Evolutionary conservation across 2,329 filamentous ascomycete genomes (phyloP), one percentile per base, ranked within the genome.

Genomic region (Pseudogymnoascus sp.): DNA sequence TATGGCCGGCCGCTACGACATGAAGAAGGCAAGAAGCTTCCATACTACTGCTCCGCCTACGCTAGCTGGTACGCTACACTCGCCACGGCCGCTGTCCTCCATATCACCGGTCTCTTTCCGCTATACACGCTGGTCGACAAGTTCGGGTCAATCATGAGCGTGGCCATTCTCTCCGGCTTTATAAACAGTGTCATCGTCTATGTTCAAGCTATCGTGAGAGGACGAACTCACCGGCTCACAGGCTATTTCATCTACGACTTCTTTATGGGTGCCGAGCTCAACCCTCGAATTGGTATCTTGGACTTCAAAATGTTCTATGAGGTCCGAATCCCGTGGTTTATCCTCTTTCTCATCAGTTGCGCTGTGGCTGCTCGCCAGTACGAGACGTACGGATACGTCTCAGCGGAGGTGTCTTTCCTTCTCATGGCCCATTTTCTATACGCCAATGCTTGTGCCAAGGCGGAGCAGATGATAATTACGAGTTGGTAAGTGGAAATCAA

Each of bases 281-380:
- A 95, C 77, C 90, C 90, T 4, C 83, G 90, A 67, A 84, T 97
- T 72, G 87, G 87, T 62, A 87, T 90, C 68, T 77, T 95, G 59
- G 90, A 95, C 75, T 90, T 94, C 78, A 95, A 95, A 78, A 94
- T 95, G 90, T 96, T 96, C 78, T 94, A 91, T 71, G 92, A 96
- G 74, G 91, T 96, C 64, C 88, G 92, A 68, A 83, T 96, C 66
- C 92, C 92, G 37, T 96, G 92, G 92, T 96, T 87, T 76, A 92
- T 96, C 67, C 82, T 96, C 48, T 87, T 96, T 71, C 84, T 93
- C 64, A 80, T 93, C 45, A 87, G 87, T 63, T 81, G 88, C 64
- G 90, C 87, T 40, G 84, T 90, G 9, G 90, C 90, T 40, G 85
- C 89, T 45, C 86, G 89, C 65, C 92, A 96, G 74, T 91, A 90